Evolutionary conservation across 2,329 filamentous ascomycete species (phyloP).

Genomic region (Alternaria rosae): DNA sequence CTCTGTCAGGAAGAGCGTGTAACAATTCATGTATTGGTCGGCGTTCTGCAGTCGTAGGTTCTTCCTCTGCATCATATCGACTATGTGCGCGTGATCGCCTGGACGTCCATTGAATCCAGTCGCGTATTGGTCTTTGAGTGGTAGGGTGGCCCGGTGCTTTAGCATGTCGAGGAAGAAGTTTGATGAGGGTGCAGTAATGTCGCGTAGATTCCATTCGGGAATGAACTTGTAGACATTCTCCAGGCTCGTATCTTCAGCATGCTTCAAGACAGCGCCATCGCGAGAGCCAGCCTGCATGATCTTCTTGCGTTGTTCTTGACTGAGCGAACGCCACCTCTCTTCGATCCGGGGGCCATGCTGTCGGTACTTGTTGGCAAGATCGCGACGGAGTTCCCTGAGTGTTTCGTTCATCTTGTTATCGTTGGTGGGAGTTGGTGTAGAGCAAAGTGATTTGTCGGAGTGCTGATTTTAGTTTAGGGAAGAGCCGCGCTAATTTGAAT

Average conservation of each 20-base stretch:
- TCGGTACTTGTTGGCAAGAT: slow-evolving; percentile 53
- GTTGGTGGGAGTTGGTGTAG: neutral
- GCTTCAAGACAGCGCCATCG: slow-evolving; percentile 47
- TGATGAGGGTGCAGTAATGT: slow-evolving; percentile 48
- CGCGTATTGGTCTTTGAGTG: slow-evolving; percentile 14
- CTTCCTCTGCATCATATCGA: slow-evolving; percentile 44
- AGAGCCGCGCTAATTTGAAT: too few species aligned
- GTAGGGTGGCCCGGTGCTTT: slow-evolving; percentile 47
- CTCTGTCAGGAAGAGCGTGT: slow-evolving; percentile 49
- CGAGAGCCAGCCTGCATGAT: slow-evolving; percentile 47
- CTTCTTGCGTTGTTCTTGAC: slow-evolving; percentile 41
- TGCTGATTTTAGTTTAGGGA: neutral
- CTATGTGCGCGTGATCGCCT: slow-evolving; percentile 51
- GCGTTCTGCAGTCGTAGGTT: slow-evolving; percentile 41
- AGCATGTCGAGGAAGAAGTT: slow-evolving; percentile 50
- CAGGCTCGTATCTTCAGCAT: slow-evolving; percentile 46
- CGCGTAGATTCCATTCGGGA: slow-evolving; percentile 56
- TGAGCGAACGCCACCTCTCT: slow-evolving; percentile 52
- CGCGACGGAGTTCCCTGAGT: slow-evolving; percentile 45
- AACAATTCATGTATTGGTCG: slow-evolving; percentile 39
- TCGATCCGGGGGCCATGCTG: slow-evolving; percentile 48
- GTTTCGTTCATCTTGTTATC: slow-evolving; percentile 15
- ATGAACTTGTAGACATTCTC: slow-evolving; percentile 52
- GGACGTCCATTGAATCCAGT: slow-evolving; percentile 37
- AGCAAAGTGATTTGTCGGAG: neutral